Evolutionary conservation across 73 alveolate species (phyloP), one percentile per base, ranked within the genome.

Genomic region (Tetrahymena borealis): DNA sequence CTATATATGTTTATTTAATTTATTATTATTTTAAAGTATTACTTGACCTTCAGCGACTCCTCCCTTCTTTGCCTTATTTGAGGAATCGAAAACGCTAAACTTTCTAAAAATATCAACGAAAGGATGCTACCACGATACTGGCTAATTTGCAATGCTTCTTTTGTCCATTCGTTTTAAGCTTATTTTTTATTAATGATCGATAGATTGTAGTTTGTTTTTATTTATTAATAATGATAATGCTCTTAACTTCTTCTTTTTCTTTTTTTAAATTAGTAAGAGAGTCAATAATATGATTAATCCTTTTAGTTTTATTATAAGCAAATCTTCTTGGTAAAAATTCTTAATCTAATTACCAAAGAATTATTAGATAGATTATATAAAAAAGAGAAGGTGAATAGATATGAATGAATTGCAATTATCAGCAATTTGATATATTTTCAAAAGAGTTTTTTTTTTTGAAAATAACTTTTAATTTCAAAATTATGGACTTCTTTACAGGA

Each of bases 81-180:
- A 91, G 31, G 78, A 79, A 35, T 93, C 95, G 33, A 93, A 93
- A 20, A 93, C 95, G 18, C 95, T 90, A 85, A 93, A 93, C 78
- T 93, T 40, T 36, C 91, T 93, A 78, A 93, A 93, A 32, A 93
- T 93, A 85, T 93, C 95, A 24, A 93, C 95, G 36, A 93, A 93
- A 31, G 95, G 95, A 41, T 93, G 95, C 91, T 93, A 93, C 95
- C 95, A 93, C 28, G 85, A 60, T 24, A 60, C 85, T 60, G 85
- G 85, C 35, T 60, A 60, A 60, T 60, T 60, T 60, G 85, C 37
- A 60, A 60, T 60, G 85, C 85, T 60, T 60, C 38, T 60, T 60
- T 60, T 60, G 35, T 60, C 85, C 85, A 60, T 60, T 60, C 85
- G 20, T 60, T 60, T 20, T 24, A 24, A 60, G n/a, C 31, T 60